Conservation (phyloP, 768 basidiomycete genomes). For the Boletus pseudo-olivaceus region DNA sequence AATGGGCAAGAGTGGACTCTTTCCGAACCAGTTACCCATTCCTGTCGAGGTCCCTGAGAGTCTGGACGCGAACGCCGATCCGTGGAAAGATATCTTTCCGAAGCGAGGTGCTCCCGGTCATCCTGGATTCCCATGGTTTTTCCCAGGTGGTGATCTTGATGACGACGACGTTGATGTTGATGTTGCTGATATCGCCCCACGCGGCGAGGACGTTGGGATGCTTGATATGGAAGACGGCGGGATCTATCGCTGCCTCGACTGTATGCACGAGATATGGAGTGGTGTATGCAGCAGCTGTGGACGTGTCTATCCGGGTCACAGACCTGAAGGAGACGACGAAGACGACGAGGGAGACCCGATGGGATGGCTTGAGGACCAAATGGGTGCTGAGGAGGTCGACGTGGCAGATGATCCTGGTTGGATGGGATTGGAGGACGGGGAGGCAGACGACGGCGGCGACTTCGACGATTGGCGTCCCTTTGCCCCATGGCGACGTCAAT, state of each 20-base stretch:
- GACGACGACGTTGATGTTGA: slow-evolving; percentile 17
- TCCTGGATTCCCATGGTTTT: slow-evolving; percentile 22
- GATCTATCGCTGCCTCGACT: slow-evolving; percentile 71
- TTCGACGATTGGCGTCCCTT: slow-evolving; percentile 17
- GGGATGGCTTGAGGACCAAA: slow-evolving; percentile 37
- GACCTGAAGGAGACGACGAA: slow-evolving; percentile 22
- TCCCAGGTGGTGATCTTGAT: slow-evolving; percentile 19
- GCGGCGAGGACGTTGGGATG: slow-evolving; percentile 51
- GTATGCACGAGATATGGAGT: slow-evolving; percentile 75
- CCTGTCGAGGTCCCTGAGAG: slow-evolving; percentile 26
- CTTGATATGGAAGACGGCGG: slow-evolving; percentile 73
- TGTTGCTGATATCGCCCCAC: slow-evolving; percentile 11
- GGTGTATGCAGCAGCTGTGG: slow-evolving; percentile 63
- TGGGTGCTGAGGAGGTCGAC: slow-evolving; percentile 31
- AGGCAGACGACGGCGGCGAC: slow-evolving; percentile 33
- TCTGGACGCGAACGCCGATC: slow-evolving; percentile 39
- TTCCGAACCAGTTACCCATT: slow-evolving; percentile 24
- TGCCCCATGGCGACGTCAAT: slow-evolving; percentile 17
- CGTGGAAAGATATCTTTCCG: slow-evolving; percentile 66
- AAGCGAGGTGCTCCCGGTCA: slow-evolving; percentile 6
- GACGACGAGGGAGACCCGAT: slow-evolving; percentile 31
- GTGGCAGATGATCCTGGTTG: slow-evolving; percentile 31
- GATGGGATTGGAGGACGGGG: slow-evolving; percentile 33
- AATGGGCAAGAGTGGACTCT: slow-evolving; percentile 52
- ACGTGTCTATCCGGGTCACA: slow-evolving; percentile 56